phyloP scores from a whole-genome alignment of 1,284 basidiomycete genomes.

The Sporisorium iseilematis-ciliati region DNA sequence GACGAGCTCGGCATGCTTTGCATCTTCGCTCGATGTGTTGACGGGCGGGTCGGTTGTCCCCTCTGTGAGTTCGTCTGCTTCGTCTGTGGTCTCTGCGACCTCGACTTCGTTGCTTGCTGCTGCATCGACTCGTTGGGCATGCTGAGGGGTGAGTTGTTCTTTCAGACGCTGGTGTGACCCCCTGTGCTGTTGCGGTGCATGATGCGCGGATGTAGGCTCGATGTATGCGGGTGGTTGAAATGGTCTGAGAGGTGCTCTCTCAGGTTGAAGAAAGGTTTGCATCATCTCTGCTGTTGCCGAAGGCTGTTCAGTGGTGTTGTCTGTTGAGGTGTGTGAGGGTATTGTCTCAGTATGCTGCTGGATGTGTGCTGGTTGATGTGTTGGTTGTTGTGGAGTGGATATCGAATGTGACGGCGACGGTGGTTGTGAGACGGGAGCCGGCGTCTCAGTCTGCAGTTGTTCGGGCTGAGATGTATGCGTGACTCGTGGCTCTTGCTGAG shows the following conservation, averaged over 20 bases:
- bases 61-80: slow-evolving; percentile 24
- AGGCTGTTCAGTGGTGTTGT: neutral
- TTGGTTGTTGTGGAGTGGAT: neutral
- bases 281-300: slow-evolving; percentile 1
- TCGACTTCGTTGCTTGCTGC: slow-evolving; percentile 10
- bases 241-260: neutral
- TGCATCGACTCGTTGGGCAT: slow-evolving; percentile 2
- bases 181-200: neutral
- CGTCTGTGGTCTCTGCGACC: slow-evolving; percentile 17
- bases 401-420: neutral
- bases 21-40: slow-evolving; percentile 44
- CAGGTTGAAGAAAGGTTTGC: slow-evolving; percentile 7
- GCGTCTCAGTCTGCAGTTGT: slow-evolving; percentile 5
- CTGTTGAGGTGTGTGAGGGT: neutral
- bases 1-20: slow-evolving; percentile 39
- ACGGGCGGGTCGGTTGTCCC: slow-evolving; percentile 22
- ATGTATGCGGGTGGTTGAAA: slow-evolving; percentile 10
- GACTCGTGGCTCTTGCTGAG: neutral
- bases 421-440: neutral
- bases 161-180: slow-evolving; percentile 7
- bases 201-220: neutral
- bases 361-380: neutral
- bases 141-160: neutral
- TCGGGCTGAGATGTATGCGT: no score
- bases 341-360: slow-evolving; percentile 1